Evolutionary conservation across 225 moss, liverwort and hornwort genomes (phyloP).

Genomic region (Sphagnum tenellum): DNA sequence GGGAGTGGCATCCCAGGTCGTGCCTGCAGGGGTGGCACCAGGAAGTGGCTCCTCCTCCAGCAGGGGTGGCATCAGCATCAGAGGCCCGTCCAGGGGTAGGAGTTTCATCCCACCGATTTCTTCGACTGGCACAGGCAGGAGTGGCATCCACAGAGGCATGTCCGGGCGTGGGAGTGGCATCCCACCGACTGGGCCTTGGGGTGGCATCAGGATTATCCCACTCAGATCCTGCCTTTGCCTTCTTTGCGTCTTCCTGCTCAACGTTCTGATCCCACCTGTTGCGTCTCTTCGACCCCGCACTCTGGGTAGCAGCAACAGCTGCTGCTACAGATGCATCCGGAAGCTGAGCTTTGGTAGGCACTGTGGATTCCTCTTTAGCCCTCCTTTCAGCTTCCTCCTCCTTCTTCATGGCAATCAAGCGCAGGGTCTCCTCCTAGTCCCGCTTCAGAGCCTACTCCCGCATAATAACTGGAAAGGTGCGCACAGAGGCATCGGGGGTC

Average conservation of each 20-base stretch:
- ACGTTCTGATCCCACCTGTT: slow-evolving; percentile 92
- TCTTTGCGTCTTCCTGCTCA: slow-evolving; percentile 85
- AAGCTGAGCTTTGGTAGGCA: slow-evolving; percentile 55
- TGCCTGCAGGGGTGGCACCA: slow-evolving; percentile 93
- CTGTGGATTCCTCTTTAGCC: slow-evolving; percentile 56
- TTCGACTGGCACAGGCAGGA: slow-evolving; percentile 63
- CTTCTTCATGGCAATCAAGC: slow-evolving; percentile 82
- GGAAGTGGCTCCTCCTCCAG: slow-evolving; percentile 68
- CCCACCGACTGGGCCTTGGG: slow-evolving; percentile 91
- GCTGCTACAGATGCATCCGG: slow-evolving; percentile 19
- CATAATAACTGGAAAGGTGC: slow-evolving; percentile 91
- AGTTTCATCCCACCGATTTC: slow-evolving; percentile 96
- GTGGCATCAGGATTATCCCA: slow-evolving; percentile 97
- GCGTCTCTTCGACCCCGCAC: slow-evolving; percentile 70
- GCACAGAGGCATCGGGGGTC: slow-evolving; percentile 80
- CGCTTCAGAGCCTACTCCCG: slow-evolving; percentile 71
- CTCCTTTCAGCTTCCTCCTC: slow-evolving; percentile 82
- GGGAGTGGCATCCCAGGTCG: slow-evolving; percentile 99
- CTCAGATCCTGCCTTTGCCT: slow-evolving; percentile 72
- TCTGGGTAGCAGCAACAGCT: slow-evolving; percentile 19
- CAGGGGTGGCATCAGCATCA: slow-evolving; percentile 95
- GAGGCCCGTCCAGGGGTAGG: slow-evolving; percentile 86
- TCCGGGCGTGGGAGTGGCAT: slow-evolving; percentile 96
- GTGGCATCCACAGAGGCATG: slow-evolving; percentile 80
- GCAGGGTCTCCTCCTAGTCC: slow-evolving; percentile 77